phyloP scores from a whole-genome alignment of 257 asterid species.

The Rhazya stricta region DNA sequence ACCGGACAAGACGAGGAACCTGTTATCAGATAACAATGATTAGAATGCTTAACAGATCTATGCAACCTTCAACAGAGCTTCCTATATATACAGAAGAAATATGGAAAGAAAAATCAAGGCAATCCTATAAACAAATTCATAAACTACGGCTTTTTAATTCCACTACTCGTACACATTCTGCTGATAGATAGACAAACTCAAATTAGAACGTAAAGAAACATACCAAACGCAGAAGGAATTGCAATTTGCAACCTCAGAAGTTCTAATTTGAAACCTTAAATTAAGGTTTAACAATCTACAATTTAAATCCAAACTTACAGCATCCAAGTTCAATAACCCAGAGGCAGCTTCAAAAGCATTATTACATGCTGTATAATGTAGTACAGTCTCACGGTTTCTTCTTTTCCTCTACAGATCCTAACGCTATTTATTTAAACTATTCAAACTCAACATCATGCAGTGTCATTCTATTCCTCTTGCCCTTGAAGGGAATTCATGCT shows the following conservation, averaged over 20 bases:
- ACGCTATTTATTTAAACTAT: background rate
- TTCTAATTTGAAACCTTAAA: background rate
- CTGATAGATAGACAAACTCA: background rate
- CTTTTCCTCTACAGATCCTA: background rate
- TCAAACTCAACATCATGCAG: background rate
- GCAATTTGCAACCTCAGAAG: background rate
- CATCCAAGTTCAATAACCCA: background rate
- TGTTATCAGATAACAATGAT: slow-evolving; percentile 24
- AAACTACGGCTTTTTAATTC: background rate
- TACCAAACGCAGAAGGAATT: background rate
- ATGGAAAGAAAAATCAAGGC: background rate
- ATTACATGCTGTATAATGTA: background rate
- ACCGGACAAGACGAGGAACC: slow-evolving; percentile 97
- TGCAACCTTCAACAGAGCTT: background rate
- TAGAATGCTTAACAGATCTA: background rate
- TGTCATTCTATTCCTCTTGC: background rate
- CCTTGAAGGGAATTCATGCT: background rate
- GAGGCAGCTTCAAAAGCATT: background rate
- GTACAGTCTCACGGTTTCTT: background rate
- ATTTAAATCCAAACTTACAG: background rate
- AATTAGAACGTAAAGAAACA: background rate
- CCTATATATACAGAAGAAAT: background rate
- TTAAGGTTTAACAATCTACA: background rate
- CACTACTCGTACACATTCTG: background rate
- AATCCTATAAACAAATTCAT: background rate